Conservation (phyloP, 371 early-diverging fungal genomes). For the Neoconidiobolus thromboides region DNA sequence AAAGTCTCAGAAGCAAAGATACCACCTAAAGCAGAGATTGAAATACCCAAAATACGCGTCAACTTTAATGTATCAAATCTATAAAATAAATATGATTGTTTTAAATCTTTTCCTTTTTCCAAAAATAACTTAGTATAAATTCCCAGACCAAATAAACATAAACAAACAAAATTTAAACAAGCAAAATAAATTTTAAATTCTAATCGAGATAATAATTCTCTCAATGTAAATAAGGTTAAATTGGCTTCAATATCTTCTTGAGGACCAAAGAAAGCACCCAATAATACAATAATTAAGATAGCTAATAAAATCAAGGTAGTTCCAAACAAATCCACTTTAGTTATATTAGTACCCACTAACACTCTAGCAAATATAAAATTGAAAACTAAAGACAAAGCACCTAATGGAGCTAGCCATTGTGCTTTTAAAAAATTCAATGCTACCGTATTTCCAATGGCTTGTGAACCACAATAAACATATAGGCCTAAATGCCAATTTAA, state of each 20-base stretch:
- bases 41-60: constrained; percentile 30
- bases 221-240: constrained; percentile 31
- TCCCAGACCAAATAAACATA: constrained; percentile 25
- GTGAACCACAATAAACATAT: constrained; percentile 38
- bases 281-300: constrained; percentile 43
- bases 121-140: constrained; percentile 36
- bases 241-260: constrained; percentile 18
- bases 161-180: constrained; percentile 28
- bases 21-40: constrained; percentile 40
- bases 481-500: constrained; percentile 48
- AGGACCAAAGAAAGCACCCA: constrained; percentile 18
- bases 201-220: constrained; percentile 27
- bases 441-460: constrained; percentile 41
- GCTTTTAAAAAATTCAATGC: constrained; percentile 40
- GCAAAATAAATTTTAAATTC: constrained; percentile 46
- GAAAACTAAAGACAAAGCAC: constrained; percentile 45
- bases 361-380: constrained; percentile 50
- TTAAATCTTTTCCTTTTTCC: constrained; percentile 16
- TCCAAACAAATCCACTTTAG: constrained; percentile 36
- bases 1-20: constrained; percentile 40
- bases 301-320: constrained; percentile 41
- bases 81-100: constrained; percentile 15
- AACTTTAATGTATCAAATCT: constrained; percentile 21
- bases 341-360: constrained; percentile 42
- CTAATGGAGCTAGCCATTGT: constrained; percentile 55